Evolutionary conservation across 2,329 filamentous ascomycete species (phyloP).

Genomic region (Colletotrichum costaricense): DNA sequence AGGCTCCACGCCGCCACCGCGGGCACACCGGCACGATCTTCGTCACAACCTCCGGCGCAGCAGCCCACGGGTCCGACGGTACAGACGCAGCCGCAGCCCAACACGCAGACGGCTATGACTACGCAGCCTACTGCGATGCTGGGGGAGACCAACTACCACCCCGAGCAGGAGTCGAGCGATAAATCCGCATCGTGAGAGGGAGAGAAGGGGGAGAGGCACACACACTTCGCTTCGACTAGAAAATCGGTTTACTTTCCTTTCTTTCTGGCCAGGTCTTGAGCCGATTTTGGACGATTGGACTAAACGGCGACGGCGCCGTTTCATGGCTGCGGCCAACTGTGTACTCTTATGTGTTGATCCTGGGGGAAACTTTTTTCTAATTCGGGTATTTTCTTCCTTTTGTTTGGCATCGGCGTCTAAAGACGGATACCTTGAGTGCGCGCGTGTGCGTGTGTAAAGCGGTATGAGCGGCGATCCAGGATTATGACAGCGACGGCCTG

Average conservation of each 20-base stretch:
- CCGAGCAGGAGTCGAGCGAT: conserved; percentile 65
- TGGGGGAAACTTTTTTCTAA: background rate
- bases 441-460: background rate
- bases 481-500: background rate
- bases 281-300: background rate
- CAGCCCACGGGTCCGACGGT: conserved; percentile 63
- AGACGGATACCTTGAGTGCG: conserved; percentile 32
- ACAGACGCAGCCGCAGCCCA: conserved; percentile 66
- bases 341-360: conserved; percentile 27
- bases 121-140: conserved; percentile 67
- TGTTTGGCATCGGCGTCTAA: conserved; percentile 32
- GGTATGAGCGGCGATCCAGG: background rate
- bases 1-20: conserved; percentile 85
- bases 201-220: conserved; percentile 28
- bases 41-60: conserved; percentile 51
- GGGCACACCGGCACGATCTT: conserved; percentile 52
- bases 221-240: conserved; percentile 5
- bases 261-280: background rate
- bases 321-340: background rate
- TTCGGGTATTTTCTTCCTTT: background rate
- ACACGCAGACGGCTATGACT: conserved; percentile 68
- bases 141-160: conserved; percentile 77
- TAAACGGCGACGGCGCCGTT: background rate
- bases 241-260: background rate
- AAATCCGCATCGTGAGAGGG: conserved; percentile 41